phyloP scores from a whole-genome alignment of 768 basidiomycete genomes.

The Lactarius evosmus region DNA sequence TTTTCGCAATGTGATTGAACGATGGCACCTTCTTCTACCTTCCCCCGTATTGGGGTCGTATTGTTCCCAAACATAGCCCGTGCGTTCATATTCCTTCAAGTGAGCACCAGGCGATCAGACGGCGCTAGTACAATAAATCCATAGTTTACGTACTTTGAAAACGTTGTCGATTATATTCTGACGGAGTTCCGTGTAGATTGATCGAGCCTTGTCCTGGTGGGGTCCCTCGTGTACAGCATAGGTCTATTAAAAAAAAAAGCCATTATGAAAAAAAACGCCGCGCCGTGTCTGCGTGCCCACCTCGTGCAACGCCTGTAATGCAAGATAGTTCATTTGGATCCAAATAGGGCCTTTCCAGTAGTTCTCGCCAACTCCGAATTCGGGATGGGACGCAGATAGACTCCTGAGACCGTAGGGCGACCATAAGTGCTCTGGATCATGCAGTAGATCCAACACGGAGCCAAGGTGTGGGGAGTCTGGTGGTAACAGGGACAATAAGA shows the following conservation, averaged over 20 bases:
- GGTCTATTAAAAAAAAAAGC: slow-evolving; percentile 44
- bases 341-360: slow-evolving; percentile 98
- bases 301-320: slow-evolving; percentile 73
- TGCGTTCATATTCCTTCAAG: slow-evolving; percentile 80
- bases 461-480: slow-evolving; percentile 76
- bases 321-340: slow-evolving; percentile 97
- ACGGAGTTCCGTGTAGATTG: slow-evolving; percentile 79
- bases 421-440: slow-evolving; percentile 85
- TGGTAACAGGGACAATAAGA: slow-evolving; percentile 78
- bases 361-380: slow-evolving; percentile 90
- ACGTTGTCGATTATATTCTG: slow-evolving; percentile 85
- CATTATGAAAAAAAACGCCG: too few species aligned
- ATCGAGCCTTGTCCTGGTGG: slow-evolving; percentile 64
- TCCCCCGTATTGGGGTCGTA: slow-evolving; percentile 83
- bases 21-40: slow-evolving; percentile 74
- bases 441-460: slow-evolving; percentile 74
- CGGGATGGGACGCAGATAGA: slow-evolving; percentile 80
- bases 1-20: not conserved
- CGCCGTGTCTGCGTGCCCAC: slow-evolving; percentile 38
- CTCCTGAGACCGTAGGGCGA: slow-evolving; percentile 87
- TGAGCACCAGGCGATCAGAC: not conserved
- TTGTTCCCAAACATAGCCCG: slow-evolving; percentile 97
- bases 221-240: slow-evolving; percentile 83
- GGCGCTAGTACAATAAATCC: not conserved
- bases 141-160: slow-evolving; percentile 45